Evolutionary conservation across 1,139 yeast species (phyloP), one percentile per base, ranked within the genome.

Genomic region (Sugiyamaella xylanicola): DNA sequence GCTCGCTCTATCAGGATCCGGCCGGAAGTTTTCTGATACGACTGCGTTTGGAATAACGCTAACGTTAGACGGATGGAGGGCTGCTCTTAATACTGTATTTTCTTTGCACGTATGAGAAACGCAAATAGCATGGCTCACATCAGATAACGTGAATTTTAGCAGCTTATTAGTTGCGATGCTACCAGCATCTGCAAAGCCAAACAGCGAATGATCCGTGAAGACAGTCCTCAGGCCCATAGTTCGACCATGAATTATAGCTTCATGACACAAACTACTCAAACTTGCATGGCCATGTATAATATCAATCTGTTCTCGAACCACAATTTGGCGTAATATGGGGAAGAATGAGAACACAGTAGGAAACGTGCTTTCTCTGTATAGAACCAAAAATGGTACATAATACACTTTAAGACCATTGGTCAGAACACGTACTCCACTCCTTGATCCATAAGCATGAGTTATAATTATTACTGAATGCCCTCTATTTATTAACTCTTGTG

Each of bases 21-120:
- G 99, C 21, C 72, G 70, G 67, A 95, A 95, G 68, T 92, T 96
- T 47, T 81, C 80, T 4, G 95, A 81, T 0, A 93, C 84, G 11
- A 95, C 95, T 0, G 99, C 99, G 71, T 95, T 95, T 0, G 99
- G 99, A 16, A 95, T 93, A 20, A 92, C 99, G 17, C 92, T 85
- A 3, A 92, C 95, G 55, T 75, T 75, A 8, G 80, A 68, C 0
- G 98, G 97, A 62, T 90, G 88, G 45, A 92, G 72, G 0, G 87
- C 83, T 0, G 96, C 96, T 55, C 99, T 74, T 16, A 93, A 76
- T 1, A 92, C 97, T 2, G 97, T 91, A 66, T 95, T 95, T 65
- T 95, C 99, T 69, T 93, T 92, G 70, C 98, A 91, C 0, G 98
- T 93, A 68, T 95, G 95, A 2, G 97, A 89, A 1, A 95, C 99